Evolutionary conservation across 2,329 filamentous ascomycete species (phyloP).

Genomic region (Pyrenochaeta sp.): DNA sequence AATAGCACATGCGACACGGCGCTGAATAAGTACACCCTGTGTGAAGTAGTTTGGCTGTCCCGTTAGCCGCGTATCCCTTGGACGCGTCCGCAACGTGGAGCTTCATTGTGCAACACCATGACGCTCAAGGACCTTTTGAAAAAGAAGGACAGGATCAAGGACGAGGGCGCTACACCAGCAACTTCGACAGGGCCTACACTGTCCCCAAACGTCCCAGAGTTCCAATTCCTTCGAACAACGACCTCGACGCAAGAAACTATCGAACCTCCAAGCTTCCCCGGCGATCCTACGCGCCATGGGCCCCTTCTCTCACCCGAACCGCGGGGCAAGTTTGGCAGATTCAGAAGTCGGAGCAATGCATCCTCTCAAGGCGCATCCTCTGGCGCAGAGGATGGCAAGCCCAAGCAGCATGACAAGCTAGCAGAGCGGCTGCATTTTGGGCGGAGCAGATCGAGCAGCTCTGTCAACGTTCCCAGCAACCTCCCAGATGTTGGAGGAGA

Average conservation of each 20-base stretch:
- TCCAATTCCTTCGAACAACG: slow-evolving; percentile 86
- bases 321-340: slow-evolving; percentile 38
- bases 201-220: slow-evolving; percentile 60
- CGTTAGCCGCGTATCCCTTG: slow-evolving; percentile 21
- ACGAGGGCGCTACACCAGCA: slow-evolving; percentile 48
- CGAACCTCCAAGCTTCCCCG: slow-evolving; percentile 68
- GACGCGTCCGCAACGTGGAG: slow-evolving; percentile 17
- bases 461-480: slow-evolving; percentile 79
- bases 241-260: slow-evolving; percentile 82
- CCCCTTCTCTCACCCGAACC: slow-evolving; percentile 39
- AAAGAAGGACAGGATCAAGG: slow-evolving; percentile 68
- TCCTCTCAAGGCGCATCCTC: slow-evolving; percentile 24
- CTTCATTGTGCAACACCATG: slow-evolving; percentile 55
- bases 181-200: slow-evolving; percentile 29
- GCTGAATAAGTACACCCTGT: slow-evolving; percentile 3
- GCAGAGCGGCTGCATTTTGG: slow-evolving; percentile 75
- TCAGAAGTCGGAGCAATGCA: slow-evolving; percentile 46
- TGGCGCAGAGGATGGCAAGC: slow-evolving; percentile 12
- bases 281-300: slow-evolving; percentile 46
- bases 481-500: slow-evolving; percentile 75
- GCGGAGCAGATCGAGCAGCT: slow-evolving; percentile 64
- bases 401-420: slow-evolving; percentile 54
- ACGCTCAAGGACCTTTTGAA: slow-evolving; percentile 68
- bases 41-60: slow-evolving; percentile 11
- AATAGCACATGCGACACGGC: slow-evolving; percentile 23